Percentiles rank a stretch among this genome's conserved stretches.
phyloP scores from a whole-genome alignment of 2,329 filamentous ascomycete species.

The Fonsecaea erecta region DNA sequence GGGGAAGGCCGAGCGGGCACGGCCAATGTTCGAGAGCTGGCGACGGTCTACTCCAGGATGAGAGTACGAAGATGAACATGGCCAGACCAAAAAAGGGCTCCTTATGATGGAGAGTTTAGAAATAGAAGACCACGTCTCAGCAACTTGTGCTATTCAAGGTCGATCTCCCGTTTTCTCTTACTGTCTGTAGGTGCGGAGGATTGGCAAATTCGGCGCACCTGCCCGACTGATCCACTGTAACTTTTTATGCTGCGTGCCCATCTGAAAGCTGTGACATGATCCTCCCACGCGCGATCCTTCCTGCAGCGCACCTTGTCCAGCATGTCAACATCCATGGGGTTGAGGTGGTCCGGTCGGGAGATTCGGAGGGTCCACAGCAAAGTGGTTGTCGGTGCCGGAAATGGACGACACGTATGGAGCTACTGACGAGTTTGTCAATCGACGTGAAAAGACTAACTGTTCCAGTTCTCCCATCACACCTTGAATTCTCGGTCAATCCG shows the following conservation, averaged over 20 bases:
- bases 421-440: neutral
- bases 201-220: slow-evolving; percentile 13
- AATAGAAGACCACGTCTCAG: neutral
- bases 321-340: slow-evolving; percentile 30
- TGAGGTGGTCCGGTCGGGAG: slow-evolving; percentile 30
- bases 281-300: neutral
- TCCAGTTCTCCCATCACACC: slow-evolving; percentile 23
- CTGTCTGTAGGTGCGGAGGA: slow-evolving; percentile 5
- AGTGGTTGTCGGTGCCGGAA: slow-evolving; percentile 9
- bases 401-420: slow-evolving; percentile 25
- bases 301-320: neutral
- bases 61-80: neutral
- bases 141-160: too few relatives aligned
- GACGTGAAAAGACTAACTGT: slow-evolving; percentile 8
- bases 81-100: neutral
- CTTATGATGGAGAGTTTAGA: slow-evolving; percentile 7
- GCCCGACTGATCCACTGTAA: neutral
- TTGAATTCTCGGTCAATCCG: slow-evolving; percentile 8
- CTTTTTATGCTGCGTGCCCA: slow-evolving; percentile 6
- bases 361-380: slow-evolving; percentile 25
- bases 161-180: neutral
- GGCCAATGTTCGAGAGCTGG: neutral
- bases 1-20: neutral
- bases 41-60: neutral
- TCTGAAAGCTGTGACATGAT: slow-evolving; percentile 2